These are phyloP conservation scores for Diutina mesorugosa DNA, from an alignment of 1,139 yeast species.

Conservation along the genomic window DNA sequence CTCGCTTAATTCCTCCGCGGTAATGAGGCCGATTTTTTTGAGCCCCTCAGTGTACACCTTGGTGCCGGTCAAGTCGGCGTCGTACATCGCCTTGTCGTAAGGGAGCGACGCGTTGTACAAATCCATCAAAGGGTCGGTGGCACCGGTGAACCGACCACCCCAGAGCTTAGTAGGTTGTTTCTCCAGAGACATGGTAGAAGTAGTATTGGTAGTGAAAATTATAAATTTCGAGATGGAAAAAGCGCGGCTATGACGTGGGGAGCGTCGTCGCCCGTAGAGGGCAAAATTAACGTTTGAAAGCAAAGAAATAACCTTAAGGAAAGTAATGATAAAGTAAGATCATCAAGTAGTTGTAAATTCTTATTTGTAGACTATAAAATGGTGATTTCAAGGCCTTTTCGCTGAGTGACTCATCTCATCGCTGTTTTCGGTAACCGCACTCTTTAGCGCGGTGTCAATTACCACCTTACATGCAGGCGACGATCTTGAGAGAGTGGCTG, in stretches of 20 bases:
- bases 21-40: constrained; percentile 62
- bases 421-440: not conserved
- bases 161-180: constrained; percentile 29
- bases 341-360: no score
- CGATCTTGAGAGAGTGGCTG: no score
- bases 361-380: no score
- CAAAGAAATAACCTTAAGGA: not conserved
- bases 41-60: constrained; percentile 86
- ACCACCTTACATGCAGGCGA: not conserved
- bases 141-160: constrained; percentile 99
- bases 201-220: not conserved
- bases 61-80: constrained; percentile 89
- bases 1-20: constrained; percentile 54
- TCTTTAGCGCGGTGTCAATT: not conserved
- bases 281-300: no score
- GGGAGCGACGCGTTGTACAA: constrained; percentile 93
- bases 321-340: no score
- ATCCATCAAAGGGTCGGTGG: constrained; percentile 95
- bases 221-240: not conserved
- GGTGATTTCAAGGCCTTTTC: not conserved
- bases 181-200: not conserved
- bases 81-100: constrained; percentile 88
- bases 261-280: not conserved
- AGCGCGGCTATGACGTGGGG: not conserved
- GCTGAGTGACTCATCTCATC: not conserved